Conservation (phyloP, 202 grass and related monocot species). For the Miscanthus sacchariflorus region DNA sequence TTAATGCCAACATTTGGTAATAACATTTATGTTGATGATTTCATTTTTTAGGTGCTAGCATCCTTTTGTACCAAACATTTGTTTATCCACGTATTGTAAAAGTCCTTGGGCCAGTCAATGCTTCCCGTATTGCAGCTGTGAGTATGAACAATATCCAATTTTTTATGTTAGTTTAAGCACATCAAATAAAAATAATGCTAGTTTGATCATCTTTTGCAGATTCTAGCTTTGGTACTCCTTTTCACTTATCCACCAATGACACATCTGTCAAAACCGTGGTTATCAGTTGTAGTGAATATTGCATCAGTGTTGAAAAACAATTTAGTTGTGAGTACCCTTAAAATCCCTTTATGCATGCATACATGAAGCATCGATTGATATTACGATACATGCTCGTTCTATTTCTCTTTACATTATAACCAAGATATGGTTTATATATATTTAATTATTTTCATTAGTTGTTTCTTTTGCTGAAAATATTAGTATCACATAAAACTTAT, state of each 20-base stretch:
- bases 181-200: neutral
- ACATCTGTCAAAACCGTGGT: slow-evolving; percentile 54
- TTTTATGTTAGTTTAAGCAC: neutral
- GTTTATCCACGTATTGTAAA: slow-evolving; percentile 55
- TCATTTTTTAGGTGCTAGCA: slow-evolving; percentile 50
- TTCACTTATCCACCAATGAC: slow-evolving; percentile 68
- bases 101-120: slow-evolving; percentile 54
- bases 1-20: neutral
- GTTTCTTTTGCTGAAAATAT: no score
- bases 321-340: slow-evolving; percentile 51
- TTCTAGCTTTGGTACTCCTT: slow-evolving; percentile 58
- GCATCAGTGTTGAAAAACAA: slow-evolving; percentile 65
- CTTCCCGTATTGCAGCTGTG: slow-evolving; percentile 49
- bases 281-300: slow-evolving; percentile 48
- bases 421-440: no score
- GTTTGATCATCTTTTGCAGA: slow-evolving; percentile 30
- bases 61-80: slow-evolving; percentile 69
- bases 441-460: no score
- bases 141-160: neutral
- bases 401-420: neutral
- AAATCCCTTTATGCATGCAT: no score
- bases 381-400: neutral
- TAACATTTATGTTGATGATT: neutral
- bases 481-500: neutral
- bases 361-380: neutral